Evolutionary conservation across 371 early-diverging fungal genomes (phyloP).

Genomic region (Rhizopus microsporus): DNA sequence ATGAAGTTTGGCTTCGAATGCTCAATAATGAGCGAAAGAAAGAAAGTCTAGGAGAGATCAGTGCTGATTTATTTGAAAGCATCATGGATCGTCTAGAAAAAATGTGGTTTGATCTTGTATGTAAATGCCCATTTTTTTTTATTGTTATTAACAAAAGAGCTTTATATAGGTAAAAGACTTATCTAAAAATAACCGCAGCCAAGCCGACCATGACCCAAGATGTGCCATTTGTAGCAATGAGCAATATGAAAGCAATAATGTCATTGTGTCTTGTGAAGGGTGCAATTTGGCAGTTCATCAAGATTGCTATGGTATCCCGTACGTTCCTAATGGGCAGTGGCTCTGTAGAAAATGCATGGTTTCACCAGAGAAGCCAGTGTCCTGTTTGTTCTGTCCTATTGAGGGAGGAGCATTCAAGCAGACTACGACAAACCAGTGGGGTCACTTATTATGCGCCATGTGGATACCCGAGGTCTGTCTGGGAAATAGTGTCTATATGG

Average conservation of each 20-base stretch:
- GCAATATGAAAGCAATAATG: slow-evolving; percentile 96
- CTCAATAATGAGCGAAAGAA: slow-evolving; percentile 68
- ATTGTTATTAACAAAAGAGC: neutral
- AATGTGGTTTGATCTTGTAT: slow-evolving; percentile 92
- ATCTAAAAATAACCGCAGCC: slow-evolving; percentile 38
- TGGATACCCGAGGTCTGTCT: slow-evolving; percentile 96
- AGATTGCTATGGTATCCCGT: slow-evolving; percentile 99
- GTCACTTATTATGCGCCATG: slow-evolving; percentile 92
- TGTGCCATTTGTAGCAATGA: slow-evolving; percentile 96
- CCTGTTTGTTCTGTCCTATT: slow-evolving; percentile 93
- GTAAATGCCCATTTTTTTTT: slow-evolving; percentile 24
- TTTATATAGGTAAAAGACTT: slow-evolving; percentile 39
- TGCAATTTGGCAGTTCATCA: slow-evolving; percentile 99
- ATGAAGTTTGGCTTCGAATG: slow-evolving; percentile 73
- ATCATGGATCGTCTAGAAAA: slow-evolving; percentile 94
- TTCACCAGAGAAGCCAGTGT: slow-evolving; percentile 86
- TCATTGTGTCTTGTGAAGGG: slow-evolving; percentile 99
- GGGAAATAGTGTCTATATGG: slow-evolving; percentile 93
- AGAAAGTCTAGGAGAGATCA: slow-evolving; percentile 53
- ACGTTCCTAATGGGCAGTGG: slow-evolving; percentile 99
- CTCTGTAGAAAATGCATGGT: slow-evolving; percentile 97
- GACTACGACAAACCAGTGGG: slow-evolving; percentile 91
- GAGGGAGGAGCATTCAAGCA: slow-evolving; percentile 97
- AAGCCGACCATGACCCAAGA: slow-evolving; percentile 56
- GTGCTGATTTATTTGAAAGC: slow-evolving; percentile 77